Evolutionary conservation across 305 asterid genomes (phyloP).

Genomic region (Fraxinus paxiana): DNA sequence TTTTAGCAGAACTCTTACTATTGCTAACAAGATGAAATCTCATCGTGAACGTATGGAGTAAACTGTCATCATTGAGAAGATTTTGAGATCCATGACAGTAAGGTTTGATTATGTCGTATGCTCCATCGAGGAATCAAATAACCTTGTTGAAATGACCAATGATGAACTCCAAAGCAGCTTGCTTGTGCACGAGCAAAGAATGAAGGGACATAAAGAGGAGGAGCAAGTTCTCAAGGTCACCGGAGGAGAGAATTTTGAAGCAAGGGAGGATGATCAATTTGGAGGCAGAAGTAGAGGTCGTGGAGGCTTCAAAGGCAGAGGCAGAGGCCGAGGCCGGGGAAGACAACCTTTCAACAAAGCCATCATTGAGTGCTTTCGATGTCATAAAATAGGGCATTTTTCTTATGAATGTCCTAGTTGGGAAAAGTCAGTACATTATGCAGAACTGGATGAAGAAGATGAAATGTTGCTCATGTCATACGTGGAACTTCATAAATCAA

Average conservation of each 20-base stretch:
- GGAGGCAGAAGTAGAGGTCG: neutral
- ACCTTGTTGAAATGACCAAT: neutral
- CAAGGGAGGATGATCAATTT: neutral
- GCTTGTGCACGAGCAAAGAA: neutral
- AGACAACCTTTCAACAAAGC: neutral
- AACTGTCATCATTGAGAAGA: neutral
- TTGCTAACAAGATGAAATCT: neutral
- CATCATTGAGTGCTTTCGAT: neutral
- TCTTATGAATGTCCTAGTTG: neutral
- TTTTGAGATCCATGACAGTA: neutral
- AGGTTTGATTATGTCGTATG: neutral
- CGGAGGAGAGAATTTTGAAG: neutral
- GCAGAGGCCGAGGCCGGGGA: neutral
- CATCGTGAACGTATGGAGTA: neutral
- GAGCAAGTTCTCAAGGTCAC: neutral
- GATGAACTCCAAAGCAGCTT: neutral
- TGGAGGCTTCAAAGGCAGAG: too few species aligned
- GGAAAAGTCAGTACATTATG: neutral
- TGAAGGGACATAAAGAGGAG: neutral
- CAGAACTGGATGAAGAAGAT: neutral
- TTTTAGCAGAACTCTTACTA: neutral
- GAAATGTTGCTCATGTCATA: neutral
- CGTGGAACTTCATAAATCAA: neutral
- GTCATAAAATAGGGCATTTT: neutral
- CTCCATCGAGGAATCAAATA: neutral